Conservation (phyloP, 169 alveolate species). For the Plasmodium adleri region DNA sequence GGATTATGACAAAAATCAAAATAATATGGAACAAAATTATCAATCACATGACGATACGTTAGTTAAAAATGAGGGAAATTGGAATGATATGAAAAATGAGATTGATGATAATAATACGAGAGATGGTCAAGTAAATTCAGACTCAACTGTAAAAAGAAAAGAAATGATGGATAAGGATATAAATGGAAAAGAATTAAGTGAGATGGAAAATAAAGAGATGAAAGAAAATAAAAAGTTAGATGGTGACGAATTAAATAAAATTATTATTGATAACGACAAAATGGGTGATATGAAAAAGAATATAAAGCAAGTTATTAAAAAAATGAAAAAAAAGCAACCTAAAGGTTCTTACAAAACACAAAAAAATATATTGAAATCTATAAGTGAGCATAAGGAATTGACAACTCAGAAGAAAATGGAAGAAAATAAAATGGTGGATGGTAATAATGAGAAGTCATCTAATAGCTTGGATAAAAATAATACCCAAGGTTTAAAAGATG, state of each 20-base stretch:
- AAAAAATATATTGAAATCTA: slow-evolving; percentile 15
- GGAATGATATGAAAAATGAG: neutral
- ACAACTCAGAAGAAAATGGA: slow-evolving; percentile 4
- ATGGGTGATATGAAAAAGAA: slow-evolving; percentile 3
- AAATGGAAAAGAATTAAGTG: neutral
- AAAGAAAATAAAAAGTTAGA: neutral
- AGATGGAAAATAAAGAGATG: neutral
- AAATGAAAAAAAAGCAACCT: slow-evolving; percentile 29
- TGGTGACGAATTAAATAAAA: neutral
- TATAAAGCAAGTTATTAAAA: slow-evolving; percentile 10
- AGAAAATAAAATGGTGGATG: slow-evolving; percentile 13
- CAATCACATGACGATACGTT: neutral
- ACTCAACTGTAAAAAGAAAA: neutral
- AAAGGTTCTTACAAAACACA: slow-evolving; percentile 33
- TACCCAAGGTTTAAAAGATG: neutral
- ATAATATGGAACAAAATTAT: neutral
- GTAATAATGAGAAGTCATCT: neutral
- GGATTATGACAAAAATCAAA: slow-evolving; percentile 1
- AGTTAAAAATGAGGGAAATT: neutral
- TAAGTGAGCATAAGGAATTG: slow-evolving; percentile 28
- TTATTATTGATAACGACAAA: slow-evolving; percentile 7
- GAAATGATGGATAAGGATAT: slow-evolving; percentile 2
- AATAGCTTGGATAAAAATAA: neutral
- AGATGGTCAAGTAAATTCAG: neutral
- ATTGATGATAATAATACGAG: neutral